phyloP scores from a whole-genome alignment of 2,329 filamentous ascomycete species.

The Penicillium paneum region DNA sequence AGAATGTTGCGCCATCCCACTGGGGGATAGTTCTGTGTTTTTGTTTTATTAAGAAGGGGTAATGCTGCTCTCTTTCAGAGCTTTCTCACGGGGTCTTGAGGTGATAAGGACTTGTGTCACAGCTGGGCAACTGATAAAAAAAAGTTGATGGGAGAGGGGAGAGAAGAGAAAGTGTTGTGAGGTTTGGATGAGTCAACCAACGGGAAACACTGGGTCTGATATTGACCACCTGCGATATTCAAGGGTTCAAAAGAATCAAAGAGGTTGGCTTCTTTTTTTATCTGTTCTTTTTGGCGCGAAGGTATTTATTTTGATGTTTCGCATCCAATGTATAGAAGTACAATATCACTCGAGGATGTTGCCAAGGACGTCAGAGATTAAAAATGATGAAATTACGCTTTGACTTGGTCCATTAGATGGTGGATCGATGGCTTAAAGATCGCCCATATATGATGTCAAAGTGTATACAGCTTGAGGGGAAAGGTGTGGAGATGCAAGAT shows the following conservation, averaged over 20 bases:
- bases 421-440: constrained; percentile 11
- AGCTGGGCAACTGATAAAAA: background rate
- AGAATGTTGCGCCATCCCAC: constrained; percentile 47
- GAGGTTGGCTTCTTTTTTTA: background rate
- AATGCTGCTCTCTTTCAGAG: constrained; percentile 5
- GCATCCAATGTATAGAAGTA: background rate
- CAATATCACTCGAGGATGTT: background rate
- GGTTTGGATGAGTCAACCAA: constrained; percentile 21
- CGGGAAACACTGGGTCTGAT: constrained; percentile 10
- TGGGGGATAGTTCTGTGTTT: constrained; percentile 6
- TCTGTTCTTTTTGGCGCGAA: background rate
- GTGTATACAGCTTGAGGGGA: background rate
- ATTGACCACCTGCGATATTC: background rate
- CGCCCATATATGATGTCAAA: constrained; percentile 11
- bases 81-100: background rate
- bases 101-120: background rate
- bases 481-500: background rate
- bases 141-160: constrained; percentile 10
- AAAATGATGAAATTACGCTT: constrained; percentile 8
- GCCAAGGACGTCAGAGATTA: background rate
- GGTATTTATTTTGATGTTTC: background rate
- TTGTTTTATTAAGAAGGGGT: background rate
- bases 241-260: background rate
- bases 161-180: constrained; percentile 17
- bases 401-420: background rate